Conservation (phyloP, 2,329 filamentous ascomycete genomes). For the Amesomyces nigricolor region DNA sequence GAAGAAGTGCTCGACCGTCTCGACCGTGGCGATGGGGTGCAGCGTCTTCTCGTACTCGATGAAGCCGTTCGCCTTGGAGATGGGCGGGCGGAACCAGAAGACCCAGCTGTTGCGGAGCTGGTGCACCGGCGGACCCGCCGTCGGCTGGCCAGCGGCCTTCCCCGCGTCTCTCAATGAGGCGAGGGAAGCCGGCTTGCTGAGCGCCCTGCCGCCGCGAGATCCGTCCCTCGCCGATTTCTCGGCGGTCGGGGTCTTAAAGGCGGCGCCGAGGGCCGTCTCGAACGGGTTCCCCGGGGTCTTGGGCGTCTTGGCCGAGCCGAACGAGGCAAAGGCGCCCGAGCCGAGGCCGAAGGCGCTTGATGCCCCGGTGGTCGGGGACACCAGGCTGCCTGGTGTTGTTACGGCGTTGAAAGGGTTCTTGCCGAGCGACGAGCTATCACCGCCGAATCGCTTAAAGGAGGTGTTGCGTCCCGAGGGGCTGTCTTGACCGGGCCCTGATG, state of each 20-base stretch:
- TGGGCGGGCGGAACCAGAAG: slow-evolving; percentile 95
- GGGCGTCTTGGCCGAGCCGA: slow-evolving; percentile 79
- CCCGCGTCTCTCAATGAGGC: slow-evolving; percentile 42
- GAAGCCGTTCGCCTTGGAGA: slow-evolving; percentile 83
- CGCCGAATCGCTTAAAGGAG: slow-evolving; percentile 69
- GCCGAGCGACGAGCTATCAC: slow-evolving; percentile 66
- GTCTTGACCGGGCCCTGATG: slow-evolving; percentile 52
- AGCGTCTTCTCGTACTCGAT: slow-evolving; percentile 96
- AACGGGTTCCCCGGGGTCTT: slow-evolving; percentile 79
- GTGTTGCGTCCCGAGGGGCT: slow-evolving; percentile 53
- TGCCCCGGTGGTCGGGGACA: slow-evolving; percentile 70
- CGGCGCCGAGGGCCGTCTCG: slow-evolving; percentile 60
- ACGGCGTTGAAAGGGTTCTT: slow-evolving; percentile 76
- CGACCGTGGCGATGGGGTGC: slow-evolving; percentile 75
- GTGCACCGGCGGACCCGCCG: slow-evolving; percentile 42
- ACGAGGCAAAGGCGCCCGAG: slow-evolving; percentile 94
- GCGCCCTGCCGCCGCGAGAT: slow-evolving; percentile 26
- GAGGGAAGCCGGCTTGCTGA: slow-evolving; percentile 38
- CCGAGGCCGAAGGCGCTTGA: slow-evolving; percentile 90
- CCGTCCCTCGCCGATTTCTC: slow-evolving; percentile 59
- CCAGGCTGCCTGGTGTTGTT: slow-evolving; percentile 63
- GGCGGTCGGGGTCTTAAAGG: slow-evolving; percentile 47
- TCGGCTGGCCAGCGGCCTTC: slow-evolving; percentile 36
- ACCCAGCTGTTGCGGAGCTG: slow-evolving; percentile 84
- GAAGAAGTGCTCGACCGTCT: slow-evolving; percentile 87